Evolutionary conservation across 2,329 filamentous ascomycete species (phyloP).

Genomic region (Diplodia seriata): DNA sequence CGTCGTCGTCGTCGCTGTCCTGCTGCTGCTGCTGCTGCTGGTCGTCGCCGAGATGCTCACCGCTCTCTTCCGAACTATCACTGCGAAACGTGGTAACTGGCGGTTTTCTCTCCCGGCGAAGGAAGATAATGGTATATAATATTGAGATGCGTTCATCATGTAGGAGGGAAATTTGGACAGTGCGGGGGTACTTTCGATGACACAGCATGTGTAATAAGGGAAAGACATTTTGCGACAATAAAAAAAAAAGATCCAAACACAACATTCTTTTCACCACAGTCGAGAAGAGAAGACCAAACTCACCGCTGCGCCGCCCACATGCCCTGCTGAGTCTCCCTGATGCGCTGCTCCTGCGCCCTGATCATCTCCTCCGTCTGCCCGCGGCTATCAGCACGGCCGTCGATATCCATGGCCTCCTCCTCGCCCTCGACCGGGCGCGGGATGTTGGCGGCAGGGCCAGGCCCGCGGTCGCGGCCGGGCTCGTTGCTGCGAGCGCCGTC

Average conservation of each 20-base stretch:
- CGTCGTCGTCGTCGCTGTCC: background rate
- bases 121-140: background rate
- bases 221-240: background rate
- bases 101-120: background rate
- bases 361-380: conserved; percentile 70
- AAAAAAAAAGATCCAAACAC: background rate
- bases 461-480: conserved; percentile 45
- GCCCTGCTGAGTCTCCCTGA: conserved; percentile 65
- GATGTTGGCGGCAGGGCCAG: conserved; percentile 34
- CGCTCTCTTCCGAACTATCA: background rate
- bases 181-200: conserved; percentile 1
- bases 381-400: conserved; percentile 64
- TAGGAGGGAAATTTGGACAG: background rate
- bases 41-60: background rate
- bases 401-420: conserved; percentile 58
- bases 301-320: conserved; percentile 54
- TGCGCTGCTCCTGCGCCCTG: conserved; percentile 63
- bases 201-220: background rate
- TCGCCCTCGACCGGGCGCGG: conserved; percentile 29
- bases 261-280: background rate
- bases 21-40: background rate
- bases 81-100: conserved; percentile 1
- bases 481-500: conserved; percentile 65
- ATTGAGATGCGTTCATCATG: conserved; percentile 8
- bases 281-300: background rate